Percentiles rank a stretch among this genome's conserved stretches.
phyloP scores from a whole-genome alignment of 202 grass and related monocot species.

The Setaria viridis region DNA sequence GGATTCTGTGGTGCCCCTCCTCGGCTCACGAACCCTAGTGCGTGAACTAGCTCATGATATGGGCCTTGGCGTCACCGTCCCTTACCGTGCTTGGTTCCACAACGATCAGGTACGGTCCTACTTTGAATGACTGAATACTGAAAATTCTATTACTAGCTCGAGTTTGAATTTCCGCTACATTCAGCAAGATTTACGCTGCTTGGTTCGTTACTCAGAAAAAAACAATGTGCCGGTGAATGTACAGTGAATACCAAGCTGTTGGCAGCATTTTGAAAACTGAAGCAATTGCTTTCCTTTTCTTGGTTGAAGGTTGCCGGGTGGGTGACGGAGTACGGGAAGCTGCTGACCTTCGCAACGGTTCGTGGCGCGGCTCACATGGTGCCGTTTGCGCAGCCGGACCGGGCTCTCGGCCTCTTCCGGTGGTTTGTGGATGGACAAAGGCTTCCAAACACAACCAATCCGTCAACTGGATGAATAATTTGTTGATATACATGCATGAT shows the following conservation, averaged over 20 bases:
- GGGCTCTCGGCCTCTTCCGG: slow-evolving; percentile 76
- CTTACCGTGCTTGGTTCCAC: slow-evolving; percentile 82
- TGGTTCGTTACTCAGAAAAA: too few species aligned
- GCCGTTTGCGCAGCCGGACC: slow-evolving; percentile 80
- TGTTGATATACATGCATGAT: too few species aligned
- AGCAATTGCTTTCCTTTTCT: background rate
- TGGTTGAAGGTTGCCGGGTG: slow-evolving; percentile 85
- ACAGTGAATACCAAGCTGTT: background rate
- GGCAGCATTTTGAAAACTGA: background rate
- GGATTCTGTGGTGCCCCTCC: slow-evolving; percentile 93
- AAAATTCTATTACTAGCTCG: background rate
- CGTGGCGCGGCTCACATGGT: slow-evolving; percentile 96
- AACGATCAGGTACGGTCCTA: slow-evolving; percentile 71
- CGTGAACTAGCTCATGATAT: slow-evolving; percentile 83
- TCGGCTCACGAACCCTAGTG: slow-evolving; percentile 89
- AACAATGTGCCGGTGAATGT: too few species aligned
- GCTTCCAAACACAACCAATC: slow-evolving; percentile 75
- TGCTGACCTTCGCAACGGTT: slow-evolving; percentile 90
- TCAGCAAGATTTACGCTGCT: too few species aligned
- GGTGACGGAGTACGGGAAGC: slow-evolving; percentile 85
- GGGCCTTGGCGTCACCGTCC: slow-evolving; percentile 65
- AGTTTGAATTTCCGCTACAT: background rate
- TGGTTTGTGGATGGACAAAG: slow-evolving; percentile 65
- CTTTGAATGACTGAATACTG: background rate
- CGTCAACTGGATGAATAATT: background rate